Evolutionary conservation across 2,329 filamentous ascomycete species (phyloP), one percentile per base, ranked within the genome.

Genomic region (Myriosclerotinia duriaeana): DNA sequence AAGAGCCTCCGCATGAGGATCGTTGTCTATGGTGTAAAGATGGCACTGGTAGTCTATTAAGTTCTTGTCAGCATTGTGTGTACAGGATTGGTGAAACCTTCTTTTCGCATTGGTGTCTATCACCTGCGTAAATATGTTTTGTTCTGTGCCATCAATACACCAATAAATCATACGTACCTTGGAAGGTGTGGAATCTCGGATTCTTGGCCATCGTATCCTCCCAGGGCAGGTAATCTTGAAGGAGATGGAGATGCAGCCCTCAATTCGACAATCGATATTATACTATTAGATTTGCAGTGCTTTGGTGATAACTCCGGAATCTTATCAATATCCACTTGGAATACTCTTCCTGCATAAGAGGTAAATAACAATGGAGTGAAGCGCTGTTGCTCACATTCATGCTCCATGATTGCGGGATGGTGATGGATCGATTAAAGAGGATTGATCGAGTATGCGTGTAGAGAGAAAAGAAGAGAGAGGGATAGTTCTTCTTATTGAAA

Each of bases 361-460:
- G 67, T 69, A 22, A 69, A 69, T 11, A 69, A 50, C 11, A 66
- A 17, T 6, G 65, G 65, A 9, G 46, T 50, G 46, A 56, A 59
- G 26, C 48, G 56, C 20, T 66, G 50, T 26, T 53, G 17, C 8
- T 64, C 50, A 30, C 59, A 64, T 50, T 61, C 38, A 48, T 60
- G 65, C 40, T 64, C 65, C 60, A 64, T 64, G 6, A 42, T 63
- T 40, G 11, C 30, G 2, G 22, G 34, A 40, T 20, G n/a, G 53
- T 22, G 56, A 11, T 38, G 56, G 17, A 34, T 48, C n/a, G 26
- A 22, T 36, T 9, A 7, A 17, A 46, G 6, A 36, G 5, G 34
- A n/a, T 26, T 14, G 40, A 42, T 9, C 52, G 53, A n/a, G 12
- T 26, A 14, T 26, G 20, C 22, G 4, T 22, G 8, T 2, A 60